Evolutionary conservation across 148 eudicot species (phyloP).

Genomic region (Nepenthes mirabilis): DNA sequence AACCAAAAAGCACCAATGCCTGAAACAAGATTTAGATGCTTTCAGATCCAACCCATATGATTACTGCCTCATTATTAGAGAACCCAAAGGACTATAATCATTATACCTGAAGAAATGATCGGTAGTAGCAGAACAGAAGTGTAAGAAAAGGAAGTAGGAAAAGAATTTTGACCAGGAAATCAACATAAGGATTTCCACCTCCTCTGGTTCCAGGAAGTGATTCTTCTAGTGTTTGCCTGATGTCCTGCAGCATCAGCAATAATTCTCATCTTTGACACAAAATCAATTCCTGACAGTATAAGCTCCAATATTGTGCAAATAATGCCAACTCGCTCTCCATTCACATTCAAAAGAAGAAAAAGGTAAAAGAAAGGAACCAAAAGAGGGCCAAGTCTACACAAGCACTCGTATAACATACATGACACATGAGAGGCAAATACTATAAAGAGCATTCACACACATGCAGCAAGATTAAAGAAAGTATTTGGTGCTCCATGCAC

Average conservation of each 20-base stretch:
- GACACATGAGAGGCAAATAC: neutral
- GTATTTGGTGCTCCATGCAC: neutral
- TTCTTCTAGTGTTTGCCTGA: constrained; percentile 55
- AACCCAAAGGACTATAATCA: constrained; percentile 1
- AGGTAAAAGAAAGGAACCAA: too few species aligned
- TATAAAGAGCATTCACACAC: neutral
- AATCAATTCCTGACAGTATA: neutral
- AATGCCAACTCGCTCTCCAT: neutral
- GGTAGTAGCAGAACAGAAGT: constrained; percentile 44
- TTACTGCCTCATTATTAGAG: neutral
- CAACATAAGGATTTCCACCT: constrained; percentile 61
- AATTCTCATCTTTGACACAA: neutral
- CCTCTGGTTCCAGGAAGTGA: constrained; percentile 92
- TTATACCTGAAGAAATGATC: constrained; percentile 58
- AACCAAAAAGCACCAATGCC: constrained; percentile 26
- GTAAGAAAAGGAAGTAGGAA: constrained; percentile 58
- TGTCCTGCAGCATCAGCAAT: constrained; percentile 34
- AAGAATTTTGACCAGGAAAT: constrained; percentile 47
- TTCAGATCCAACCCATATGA: constrained; percentile 11
- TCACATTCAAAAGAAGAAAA: too few species aligned
- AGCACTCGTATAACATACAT: too few species aligned
- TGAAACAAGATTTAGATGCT: constrained; percentile 18
- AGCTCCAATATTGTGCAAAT: neutral
- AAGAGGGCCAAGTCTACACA: too few species aligned
- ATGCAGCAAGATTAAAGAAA: neutral